These are phyloP conservation scores for Exophiala alcalophila DNA, from an alignment of 2,329 filamentous ascomycete genomes.

Conservation along the genomic window DNA sequence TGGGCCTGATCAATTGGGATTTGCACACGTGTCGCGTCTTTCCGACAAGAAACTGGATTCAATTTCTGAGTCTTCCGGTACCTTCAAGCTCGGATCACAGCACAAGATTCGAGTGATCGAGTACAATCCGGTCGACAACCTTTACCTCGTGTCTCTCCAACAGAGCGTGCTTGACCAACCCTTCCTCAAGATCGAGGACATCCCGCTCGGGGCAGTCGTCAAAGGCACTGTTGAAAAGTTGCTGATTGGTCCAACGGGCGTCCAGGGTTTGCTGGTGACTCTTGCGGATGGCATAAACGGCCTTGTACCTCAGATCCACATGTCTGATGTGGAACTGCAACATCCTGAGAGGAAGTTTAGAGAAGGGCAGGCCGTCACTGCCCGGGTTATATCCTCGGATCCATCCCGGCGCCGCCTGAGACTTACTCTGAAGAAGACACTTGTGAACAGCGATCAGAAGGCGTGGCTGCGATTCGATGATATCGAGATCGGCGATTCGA, in stretches of 20 bases:
- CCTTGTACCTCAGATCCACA: conserved; percentile 82
- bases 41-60: conserved; percentile 86
- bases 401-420: conserved; percentile 72
- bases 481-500: conserved; percentile 70
- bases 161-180: conserved; percentile 77
- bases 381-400: conserved; percentile 78
- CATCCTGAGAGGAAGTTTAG: conserved; percentile 96
- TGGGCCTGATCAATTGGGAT: conserved; percentile 68
- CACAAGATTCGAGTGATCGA: conserved; percentile 81
- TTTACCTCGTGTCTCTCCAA: conserved; percentile 83
- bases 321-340: conserved; percentile 82
- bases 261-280: conserved; percentile 77
- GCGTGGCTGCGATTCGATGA: conserved; percentile 75
- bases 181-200: conserved; percentile 87
- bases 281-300: conserved; percentile 83
- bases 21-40: conserved; percentile 90
- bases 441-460: conserved; percentile 84
- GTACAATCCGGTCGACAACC: conserved; percentile 81
- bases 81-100: conserved; percentile 71
- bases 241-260: conserved; percentile 71
- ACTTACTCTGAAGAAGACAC: conserved; percentile 88
- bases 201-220: conserved; percentile 75
- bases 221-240: conserved; percentile 83
- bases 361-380: conserved; percentile 79
- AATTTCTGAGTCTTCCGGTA: conserved; percentile 71